A percentile compares a stretch with the other conserved stretches of the same genome.
Conservation (phyloP, 495 filamentous ascomycete genomes). For the Aspergillus hancockii region DNA sequence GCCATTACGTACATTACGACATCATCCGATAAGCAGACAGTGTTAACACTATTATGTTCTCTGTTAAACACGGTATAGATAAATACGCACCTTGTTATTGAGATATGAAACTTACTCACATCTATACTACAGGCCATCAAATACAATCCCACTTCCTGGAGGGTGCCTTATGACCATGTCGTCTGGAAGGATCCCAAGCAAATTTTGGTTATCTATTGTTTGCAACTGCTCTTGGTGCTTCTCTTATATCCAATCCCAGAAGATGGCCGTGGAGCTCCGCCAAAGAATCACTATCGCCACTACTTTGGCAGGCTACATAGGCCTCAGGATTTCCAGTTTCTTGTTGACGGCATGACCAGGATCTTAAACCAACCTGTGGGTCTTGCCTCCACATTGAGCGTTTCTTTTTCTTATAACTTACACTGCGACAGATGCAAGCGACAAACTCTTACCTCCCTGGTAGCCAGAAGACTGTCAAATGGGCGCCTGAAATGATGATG, state of each 20-base stretch:
- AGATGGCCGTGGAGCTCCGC: slow-evolving; percentile 55
- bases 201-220: slow-evolving; percentile 83
- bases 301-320: slow-evolving; percentile 89
- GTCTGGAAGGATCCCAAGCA: slow-evolving; percentile 94
- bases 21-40: slow-evolving; percentile 85
- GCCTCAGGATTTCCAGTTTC: slow-evolving; percentile 96
- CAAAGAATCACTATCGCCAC: slow-evolving; percentile 92
- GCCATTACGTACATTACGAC: slow-evolving; percentile 89
- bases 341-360: slow-evolving; percentile 93
- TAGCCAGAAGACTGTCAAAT: slow-evolving; percentile 76
- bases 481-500: slow-evolving; percentile 95
- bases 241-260: slow-evolving; percentile 91
- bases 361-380: slow-evolving; percentile 84
- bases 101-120: slow-evolving; percentile 12
- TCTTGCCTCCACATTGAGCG: neutral
- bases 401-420: neutral
- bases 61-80: slow-evolving; percentile 83
- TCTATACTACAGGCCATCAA: slow-evolving; percentile 70
- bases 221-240: slow-evolving; percentile 87
- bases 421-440: slow-evolving; percentile 64
- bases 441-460: slow-evolving; percentile 88
- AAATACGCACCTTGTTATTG: neutral
- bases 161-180: slow-evolving; percentile 91
- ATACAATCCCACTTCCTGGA: slow-evolving; percentile 94
- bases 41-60: slow-evolving; percentile 87